Conservation (phyloP, 2,329 filamentous ascomycete genomes). For the Mollisia scopiformis region DNA sequence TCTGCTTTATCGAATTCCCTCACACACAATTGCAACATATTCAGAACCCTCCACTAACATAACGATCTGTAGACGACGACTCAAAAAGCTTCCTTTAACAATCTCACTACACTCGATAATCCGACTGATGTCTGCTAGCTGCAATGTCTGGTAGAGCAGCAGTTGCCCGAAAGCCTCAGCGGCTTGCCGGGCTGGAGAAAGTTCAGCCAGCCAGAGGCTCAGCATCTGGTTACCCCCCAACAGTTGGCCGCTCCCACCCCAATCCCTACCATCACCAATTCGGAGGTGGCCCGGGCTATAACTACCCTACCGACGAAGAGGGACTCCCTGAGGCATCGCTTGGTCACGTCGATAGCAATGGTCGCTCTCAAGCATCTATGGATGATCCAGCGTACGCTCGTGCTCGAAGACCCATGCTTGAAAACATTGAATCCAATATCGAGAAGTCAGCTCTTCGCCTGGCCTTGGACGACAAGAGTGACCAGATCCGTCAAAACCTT, state of each 20-base stretch:
- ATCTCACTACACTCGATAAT: background rate
- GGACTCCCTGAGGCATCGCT: background rate
- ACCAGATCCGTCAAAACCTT: background rate
- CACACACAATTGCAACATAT: too few species aligned
- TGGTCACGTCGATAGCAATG: too few species aligned
- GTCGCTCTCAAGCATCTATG: too few species aligned
- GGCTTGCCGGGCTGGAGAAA: background rate
- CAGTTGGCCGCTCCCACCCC: too few species aligned
- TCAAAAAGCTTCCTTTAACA: background rate
- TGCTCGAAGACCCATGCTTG: background rate
- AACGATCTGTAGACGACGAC: background rate
- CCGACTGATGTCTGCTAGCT: background rate
- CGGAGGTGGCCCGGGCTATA: too few species aligned
- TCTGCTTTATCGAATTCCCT: too few species aligned
- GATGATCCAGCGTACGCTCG: conserved; percentile 23
- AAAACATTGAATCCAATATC: background rate
- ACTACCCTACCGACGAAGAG: too few species aligned
- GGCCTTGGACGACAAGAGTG: background rate
- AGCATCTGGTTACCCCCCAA: too few species aligned
- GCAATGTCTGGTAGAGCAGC: background rate
- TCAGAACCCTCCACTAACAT: too few species aligned
- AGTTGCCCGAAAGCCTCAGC: background rate
- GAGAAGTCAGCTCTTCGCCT: background rate
- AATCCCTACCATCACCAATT: too few species aligned
- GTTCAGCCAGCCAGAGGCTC: too few species aligned